Evolutionary conservation across 352 stramenopile species (phyloP), one percentile per base, ranked within the genome.

Genomic region (Globisporangium heterothallicum): DNA sequence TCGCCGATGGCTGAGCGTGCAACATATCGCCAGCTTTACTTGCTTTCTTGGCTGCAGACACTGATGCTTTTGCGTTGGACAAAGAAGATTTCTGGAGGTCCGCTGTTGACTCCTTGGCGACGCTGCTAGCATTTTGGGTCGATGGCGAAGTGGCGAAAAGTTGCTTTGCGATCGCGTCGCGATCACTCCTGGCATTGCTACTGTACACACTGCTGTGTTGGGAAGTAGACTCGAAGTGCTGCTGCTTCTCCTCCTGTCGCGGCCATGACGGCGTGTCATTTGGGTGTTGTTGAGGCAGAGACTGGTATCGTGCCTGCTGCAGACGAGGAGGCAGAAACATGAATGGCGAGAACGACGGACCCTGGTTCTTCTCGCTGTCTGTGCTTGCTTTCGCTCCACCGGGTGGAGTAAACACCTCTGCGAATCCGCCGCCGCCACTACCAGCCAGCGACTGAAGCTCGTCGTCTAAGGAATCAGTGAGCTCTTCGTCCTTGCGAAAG

Each of bases 401-500:
- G n/a, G n/a, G n/a, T n/a, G n/a, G n/a, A n/a, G n/a, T n/a, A n/a
- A 48, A 41, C 16, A 38, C 41, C 1, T 41, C 32, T 5, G 7
- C 7, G 25, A 18, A n/a, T 14, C 6, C n/a, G 24, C 4, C 19
- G 24, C 4, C 19, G 25, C 29, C n/a, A n/a, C 4, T 19, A 1
- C 3, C 30, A 32, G 16, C 24, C 4, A 46, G 18, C 27, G 13
- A 27, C 19, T 27, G 40, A 38, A 70, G 53, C 9, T 59, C 36
- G 3, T 41, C 38, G 7, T 53, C 44, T 8, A 59, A n/a, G 2
- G 34, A 13, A 22, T 60, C 45, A 4, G 35, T n/a, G n/a, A 64
- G 21, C 32, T 66, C 55, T 27, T 79, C 66, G 8, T 50, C 36
- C 8, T 27, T 16, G 4, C 70, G 57, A 27, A 81, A 80, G 0